Conservation (phyloP, 768 basidiomycete species). For the Termitomyces titanicus region DNA sequence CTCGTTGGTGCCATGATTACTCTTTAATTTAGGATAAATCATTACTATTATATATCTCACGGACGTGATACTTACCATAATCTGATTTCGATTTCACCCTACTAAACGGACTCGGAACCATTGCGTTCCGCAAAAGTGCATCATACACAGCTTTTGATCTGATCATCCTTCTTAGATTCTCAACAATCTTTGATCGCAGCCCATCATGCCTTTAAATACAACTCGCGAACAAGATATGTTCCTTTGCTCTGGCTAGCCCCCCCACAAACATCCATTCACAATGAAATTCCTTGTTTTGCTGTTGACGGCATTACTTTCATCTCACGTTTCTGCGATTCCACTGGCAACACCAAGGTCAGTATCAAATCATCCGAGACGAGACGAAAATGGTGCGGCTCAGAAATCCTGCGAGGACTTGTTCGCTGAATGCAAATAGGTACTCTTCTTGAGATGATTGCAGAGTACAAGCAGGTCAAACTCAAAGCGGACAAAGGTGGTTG, state of each 20-base stretch:
- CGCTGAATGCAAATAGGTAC: conserved; percentile 1
- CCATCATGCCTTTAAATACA: not conserved
- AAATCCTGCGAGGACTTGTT: not conserved
- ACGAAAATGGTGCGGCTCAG: conserved; percentile 9
- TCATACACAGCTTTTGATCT: not conserved
- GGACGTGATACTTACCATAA: not conserved
- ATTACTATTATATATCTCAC: too few relatives aligned
- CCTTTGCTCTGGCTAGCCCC: conserved; percentile 17
- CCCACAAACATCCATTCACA: not conserved
- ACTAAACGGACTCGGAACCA: too few relatives aligned
- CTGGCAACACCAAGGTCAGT: not conserved
- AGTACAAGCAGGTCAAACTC: conserved; percentile 10
- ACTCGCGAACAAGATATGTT: not conserved
- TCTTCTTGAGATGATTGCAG: conserved; percentile 11
- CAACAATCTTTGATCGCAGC: not conserved
- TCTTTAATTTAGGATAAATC: conserved; percentile 18
- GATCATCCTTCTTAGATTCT: too few relatives aligned
- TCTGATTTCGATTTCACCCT: not conserved
- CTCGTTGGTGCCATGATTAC: conserved; percentile 38
- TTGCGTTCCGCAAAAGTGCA: too few relatives aligned
- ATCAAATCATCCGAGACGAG: not conserved
- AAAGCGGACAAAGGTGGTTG: conserved; percentile 3
- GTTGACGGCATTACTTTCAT: conserved; percentile 14
- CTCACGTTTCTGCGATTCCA: conserved; percentile 1
- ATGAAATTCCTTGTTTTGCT: conserved; percentile 13